Base-by-base conservation (phyloP, 495 filamentous ascomycete species). In the Filosporella fistucella region DNA sequence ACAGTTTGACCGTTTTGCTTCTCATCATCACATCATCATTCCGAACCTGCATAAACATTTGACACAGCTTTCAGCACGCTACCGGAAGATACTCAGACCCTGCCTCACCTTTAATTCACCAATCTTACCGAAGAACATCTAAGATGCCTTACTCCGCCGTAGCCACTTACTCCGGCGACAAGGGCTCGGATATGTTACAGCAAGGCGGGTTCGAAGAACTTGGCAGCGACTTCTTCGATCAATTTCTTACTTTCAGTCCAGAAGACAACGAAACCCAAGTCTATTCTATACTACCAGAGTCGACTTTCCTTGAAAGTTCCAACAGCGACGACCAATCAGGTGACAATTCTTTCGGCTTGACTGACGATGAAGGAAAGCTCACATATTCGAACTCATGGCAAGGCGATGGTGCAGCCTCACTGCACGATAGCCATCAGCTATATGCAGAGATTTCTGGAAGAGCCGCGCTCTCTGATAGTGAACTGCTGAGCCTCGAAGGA, bases 201-300 rank as follows among this genome's bases (percentile, higher is more conserved):
- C 54, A 41, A 42, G 42, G 42, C 32, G 32, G 32, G 4, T 49
- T 25, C 26, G 54, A 54, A 9, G 52, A 57, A 1, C 45, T 56
- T 20, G 32, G 33, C 44, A 47, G 32, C 42, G 58, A 61, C n/a
- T 54, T 61, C 45, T 61, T 61, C 32, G 58, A 61, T 33, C 34
- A 61, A 28, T 58, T 53, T 30, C 43, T 61, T 21, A 54, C 44
- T 17, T 56, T 57, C 42, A 51, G 41, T 26, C 33, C 49, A n/a
- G n/a, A n/a, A n/a, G n/a, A n/a, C n/a, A n/a, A n/a, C n/a, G n/a
- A n/a, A n/a, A n/a, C n/a, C n/a, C n/a, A n/a, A n/a, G n/a, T n/a
- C n/a, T n/a, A n/a, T n/a, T n/a, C n/a, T n/a, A n/a, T n/a, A n/a
- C n/a, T n/a, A n/a, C 36, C 45, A 14, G 24, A 41, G 9, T 28